These are phyloP conservation scores for Claviceps pazoutovae DNA, from an alignment of 2,329 filamentous ascomycete species.

Conservation along the genomic window DNA sequence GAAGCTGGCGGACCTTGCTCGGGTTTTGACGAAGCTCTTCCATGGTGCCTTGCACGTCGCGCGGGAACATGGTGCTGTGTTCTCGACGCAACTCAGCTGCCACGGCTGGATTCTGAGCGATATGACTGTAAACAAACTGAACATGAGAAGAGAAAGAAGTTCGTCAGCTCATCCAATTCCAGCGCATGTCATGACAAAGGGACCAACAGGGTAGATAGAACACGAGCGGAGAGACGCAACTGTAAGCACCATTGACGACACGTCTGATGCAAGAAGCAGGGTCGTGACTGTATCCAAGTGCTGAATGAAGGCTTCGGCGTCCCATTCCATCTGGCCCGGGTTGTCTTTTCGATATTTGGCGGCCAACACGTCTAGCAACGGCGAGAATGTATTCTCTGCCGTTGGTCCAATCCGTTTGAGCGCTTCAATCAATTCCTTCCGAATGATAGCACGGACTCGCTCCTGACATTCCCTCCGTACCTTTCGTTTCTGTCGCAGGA, in stretches of 20 bases:
- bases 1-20: background rate
- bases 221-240: background rate
- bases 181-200: background rate
- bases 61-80: background rate
- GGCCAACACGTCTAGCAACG: background rate
- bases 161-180: background rate
- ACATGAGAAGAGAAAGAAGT: background rate
- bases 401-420: background rate
- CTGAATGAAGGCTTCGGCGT: background rate
- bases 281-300: constrained; percentile 2
- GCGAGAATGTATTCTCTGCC: background rate
- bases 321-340: background rate
- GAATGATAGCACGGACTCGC: background rate
- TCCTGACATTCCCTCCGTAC: background rate
- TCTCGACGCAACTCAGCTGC: constrained; percentile 1
- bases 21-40: constrained; percentile 1
- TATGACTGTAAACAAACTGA: constrained; percentile 1
- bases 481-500: background rate
- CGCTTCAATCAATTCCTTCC: background rate
- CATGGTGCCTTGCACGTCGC: background rate
- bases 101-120: constrained; percentile 1
- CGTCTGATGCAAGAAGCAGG: constrained; percentile 1
- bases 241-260: constrained; percentile 3
- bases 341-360: background rate
- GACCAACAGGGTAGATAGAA: background rate